These are phyloP conservation scores for Peribolospora kevripleyi DNA, from an alignment of 768 basidiomycete species.

Conservation along the genomic window DNA sequence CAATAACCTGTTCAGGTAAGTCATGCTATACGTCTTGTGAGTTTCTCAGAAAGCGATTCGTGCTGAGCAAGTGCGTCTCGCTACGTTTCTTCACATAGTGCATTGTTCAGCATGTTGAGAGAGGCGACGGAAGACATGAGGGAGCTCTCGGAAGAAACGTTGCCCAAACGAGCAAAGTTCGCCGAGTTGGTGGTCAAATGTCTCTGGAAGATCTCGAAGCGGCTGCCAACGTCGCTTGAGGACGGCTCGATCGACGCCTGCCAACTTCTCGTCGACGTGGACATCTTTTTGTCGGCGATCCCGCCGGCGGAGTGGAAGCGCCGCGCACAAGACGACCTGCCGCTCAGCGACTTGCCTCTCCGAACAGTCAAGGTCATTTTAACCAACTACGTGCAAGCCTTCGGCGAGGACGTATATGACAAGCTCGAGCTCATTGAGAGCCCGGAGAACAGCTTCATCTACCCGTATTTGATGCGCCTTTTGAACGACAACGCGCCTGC, in stretches of 20 bases:
- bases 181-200: slow-evolving; percentile 28
- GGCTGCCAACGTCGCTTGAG: slow-evolving; percentile 72
- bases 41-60: neutral
- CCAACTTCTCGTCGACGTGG: slow-evolving; percentile 72
- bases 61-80: neutral
- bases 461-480: slow-evolving; percentile 81
- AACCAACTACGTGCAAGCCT: slow-evolving; percentile 83
- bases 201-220: slow-evolving; percentile 89
- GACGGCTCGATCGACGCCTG: slow-evolving; percentile 59
- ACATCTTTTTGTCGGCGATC: slow-evolving; percentile 76
- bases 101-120: slow-evolving; percentile 33
- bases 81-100: slow-evolving; percentile 60
- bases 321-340: slow-evolving; percentile 66
- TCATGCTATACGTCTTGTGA: neutral
- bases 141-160: slow-evolving; percentile 60
- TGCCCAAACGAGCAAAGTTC: slow-evolving; percentile 48
- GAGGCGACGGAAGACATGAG: slow-evolving; percentile 25
- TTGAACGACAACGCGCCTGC: slow-evolving; percentile 27
- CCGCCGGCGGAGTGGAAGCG: slow-evolving; percentile 92
- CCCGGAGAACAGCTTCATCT: slow-evolving; percentile 90
- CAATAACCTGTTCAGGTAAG: slow-evolving; percentile 81
- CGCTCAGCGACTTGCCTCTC: slow-evolving; percentile 92
- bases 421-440: slow-evolving; percentile 75
- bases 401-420: slow-evolving; percentile 75
- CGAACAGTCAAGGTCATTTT: slow-evolving; percentile 96